These are phyloP conservation scores for Nicotiana otophora DNA, from an alignment of 257 asterid genomes.

Conservation along the genomic window DNA sequence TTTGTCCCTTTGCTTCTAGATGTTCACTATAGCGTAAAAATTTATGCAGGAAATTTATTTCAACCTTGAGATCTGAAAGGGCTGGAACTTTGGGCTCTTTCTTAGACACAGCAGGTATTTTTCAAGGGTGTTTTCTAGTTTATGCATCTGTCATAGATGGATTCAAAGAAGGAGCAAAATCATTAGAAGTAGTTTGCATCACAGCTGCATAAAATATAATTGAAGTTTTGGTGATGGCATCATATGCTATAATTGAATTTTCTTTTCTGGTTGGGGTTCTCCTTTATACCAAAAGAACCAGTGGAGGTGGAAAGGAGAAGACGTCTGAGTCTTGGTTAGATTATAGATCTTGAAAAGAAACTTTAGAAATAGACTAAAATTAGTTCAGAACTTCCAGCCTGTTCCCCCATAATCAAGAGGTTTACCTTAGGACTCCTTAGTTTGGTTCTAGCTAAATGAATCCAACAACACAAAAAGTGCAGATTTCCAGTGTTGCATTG, in stretches of 20 bases:
- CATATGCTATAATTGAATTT: background rate
- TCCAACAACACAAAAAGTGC: background rate
- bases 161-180: background rate
- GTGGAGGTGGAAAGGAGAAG: background rate
- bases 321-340: background rate
- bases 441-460: background rate
- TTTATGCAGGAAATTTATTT: slow-evolving; percentile 75
- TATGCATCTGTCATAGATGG: background rate
- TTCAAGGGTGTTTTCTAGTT: background rate
- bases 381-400: background rate
- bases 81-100: slow-evolving; percentile 61
- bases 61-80: slow-evolving; percentile 84
- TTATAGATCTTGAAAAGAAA: background rate
- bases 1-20: background rate
- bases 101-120: slow-evolving; percentile 69
- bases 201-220: background rate
- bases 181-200: background rate
- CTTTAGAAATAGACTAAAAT: background rate
- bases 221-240: background rate
- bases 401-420: background rate
- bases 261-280: background rate
- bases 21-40: slow-evolving; percentile 15
- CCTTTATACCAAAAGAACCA: background rate
- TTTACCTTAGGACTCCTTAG: background rate
- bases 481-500: background rate